Conservation (phyloP, 2,329 filamentous ascomycete genomes). For the Aspergillus vadensis region DNA sequence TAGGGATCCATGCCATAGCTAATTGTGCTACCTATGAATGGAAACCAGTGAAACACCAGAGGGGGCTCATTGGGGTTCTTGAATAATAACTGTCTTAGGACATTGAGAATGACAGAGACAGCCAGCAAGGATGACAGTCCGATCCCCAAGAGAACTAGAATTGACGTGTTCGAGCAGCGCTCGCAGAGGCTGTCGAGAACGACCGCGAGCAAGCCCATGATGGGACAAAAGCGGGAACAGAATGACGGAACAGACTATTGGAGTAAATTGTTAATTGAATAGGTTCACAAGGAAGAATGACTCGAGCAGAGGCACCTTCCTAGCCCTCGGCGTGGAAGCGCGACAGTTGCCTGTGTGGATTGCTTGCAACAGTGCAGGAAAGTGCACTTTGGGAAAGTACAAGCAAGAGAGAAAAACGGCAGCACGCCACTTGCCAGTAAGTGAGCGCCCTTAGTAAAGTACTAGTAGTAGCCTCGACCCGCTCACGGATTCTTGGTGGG, state of each 20-base stretch:
- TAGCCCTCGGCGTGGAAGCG: background rate
- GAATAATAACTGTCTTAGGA: conserved; percentile 76
- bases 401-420: background rate
- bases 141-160: conserved; percentile 49
- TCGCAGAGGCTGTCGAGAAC: conserved; percentile 49
- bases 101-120: conserved; percentile 71
- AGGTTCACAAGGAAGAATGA: conserved; percentile 10
- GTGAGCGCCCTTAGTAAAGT: background rate
- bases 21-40: conserved; percentile 83
- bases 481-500: background rate
- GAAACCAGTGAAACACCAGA: conserved; percentile 65
- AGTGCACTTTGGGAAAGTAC: background rate
- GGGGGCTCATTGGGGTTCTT: conserved; percentile 79
- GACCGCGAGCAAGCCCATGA: conserved; percentile 56
- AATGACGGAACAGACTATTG: background rate
- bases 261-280: background rate
- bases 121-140: conserved; percentile 53
- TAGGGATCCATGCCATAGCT: conserved; percentile 87
- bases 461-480: background rate
- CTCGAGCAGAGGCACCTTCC: conserved; percentile 14
- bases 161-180: conserved; percentile 50
- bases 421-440: background rate
- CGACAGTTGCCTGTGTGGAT: background rate
- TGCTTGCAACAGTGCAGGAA: background rate
- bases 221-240: conserved; percentile 2